Evolutionary conservation across 2,329 filamentous ascomycete genomes (phyloP).

Genomic region (Akanthomyces uredinophilus): DNA sequence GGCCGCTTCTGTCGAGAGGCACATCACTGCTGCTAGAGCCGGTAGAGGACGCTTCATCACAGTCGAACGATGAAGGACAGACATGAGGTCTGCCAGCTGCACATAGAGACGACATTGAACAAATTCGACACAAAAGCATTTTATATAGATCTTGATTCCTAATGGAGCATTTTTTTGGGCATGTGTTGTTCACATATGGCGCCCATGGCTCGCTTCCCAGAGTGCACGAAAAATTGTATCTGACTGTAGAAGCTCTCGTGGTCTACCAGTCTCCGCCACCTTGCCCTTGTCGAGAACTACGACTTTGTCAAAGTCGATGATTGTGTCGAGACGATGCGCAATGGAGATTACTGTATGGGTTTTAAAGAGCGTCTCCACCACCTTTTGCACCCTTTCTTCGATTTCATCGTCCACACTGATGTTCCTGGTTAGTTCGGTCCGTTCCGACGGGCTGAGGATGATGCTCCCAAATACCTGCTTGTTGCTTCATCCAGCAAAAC

Average conservation of each 20-base stretch:
- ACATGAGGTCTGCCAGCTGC: neutral
- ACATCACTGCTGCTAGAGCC: conserved; percentile 40
- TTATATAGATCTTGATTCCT: neutral
- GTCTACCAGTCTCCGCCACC: conserved; percentile 24
- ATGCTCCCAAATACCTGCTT: conserved; percentile 25
- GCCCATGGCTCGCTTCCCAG: conserved; percentile 25
- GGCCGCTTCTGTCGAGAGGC: conserved; percentile 41
- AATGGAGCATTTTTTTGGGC: neutral
- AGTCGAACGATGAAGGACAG: conserved; percentile 35
- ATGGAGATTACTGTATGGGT: conserved; percentile 48
- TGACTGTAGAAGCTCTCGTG: conserved; percentile 20
- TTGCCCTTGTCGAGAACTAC: conserved; percentile 25
- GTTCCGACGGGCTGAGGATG: no score
- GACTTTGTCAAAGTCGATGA: conserved; percentile 31
- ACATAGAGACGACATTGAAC: neutral
- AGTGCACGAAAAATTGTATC: conserved; percentile 21
- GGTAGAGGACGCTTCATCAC: conserved; percentile 45
- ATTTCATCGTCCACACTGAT: conserved; percentile 30
- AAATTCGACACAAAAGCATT: neutral
- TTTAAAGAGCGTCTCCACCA: conserved; percentile 28
- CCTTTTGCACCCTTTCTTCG: conserved; percentile 27
- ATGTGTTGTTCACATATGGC: neutral
- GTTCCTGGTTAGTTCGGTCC: neutral
- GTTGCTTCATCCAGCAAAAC: conserved; percentile 41
- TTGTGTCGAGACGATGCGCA: conserved; percentile 38